Base-by-base conservation (phyloP, 768 basidiomycete genomes). In the Pulveroboletus sp. region DNA sequence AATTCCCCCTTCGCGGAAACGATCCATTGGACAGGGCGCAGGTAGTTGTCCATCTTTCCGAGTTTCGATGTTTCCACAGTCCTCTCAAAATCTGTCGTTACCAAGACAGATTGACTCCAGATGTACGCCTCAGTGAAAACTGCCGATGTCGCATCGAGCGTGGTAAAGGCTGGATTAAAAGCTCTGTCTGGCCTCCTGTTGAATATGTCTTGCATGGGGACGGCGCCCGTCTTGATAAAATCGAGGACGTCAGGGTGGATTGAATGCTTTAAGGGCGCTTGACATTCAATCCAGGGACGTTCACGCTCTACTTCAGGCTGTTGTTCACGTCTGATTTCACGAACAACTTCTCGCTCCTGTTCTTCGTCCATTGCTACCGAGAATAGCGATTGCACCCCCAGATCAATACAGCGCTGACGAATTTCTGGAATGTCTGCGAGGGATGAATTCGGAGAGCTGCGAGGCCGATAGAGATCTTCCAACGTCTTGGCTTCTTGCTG, bases 1-100 rank as follows among this genome's bases (percentile, higher is more conserved):
- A 37, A 60, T 62, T 46, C 70, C 63, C n/a, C 42, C 37, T 39
- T 73, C 55, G 52, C 70, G 47, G 51, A 70, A 29, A 76, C 29
- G 39, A 79, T 65, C 77, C 78, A 79, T 24, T 73, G 64, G 33
- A 75, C 71, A 0, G 74, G 67, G 10, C 69, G 67, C 14, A 70
- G 59, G 23, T 72, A 67, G 36, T 70, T 66, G 20, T 71, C 65
- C 9, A 40, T 39, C 19, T 58, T 62, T 34, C 53, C 43, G n/a
- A n/a, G n/a, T n/a, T n/a, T n/a, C 1, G 36, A 6, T 5, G n/a
- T 19, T 11, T 13, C 9, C 19, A 55, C 43, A 0, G 56, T 58
- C 6, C 11, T 37, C 16, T 33, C 27, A 9, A 62, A 63, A 35
- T 64, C 59, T 8, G 19, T 24, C 1, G 61, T 64, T 2, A 35